phyloP scores from a whole-genome alignment of 768 basidiomycete species.

The Leccinum olivaceopallidum region DNA sequence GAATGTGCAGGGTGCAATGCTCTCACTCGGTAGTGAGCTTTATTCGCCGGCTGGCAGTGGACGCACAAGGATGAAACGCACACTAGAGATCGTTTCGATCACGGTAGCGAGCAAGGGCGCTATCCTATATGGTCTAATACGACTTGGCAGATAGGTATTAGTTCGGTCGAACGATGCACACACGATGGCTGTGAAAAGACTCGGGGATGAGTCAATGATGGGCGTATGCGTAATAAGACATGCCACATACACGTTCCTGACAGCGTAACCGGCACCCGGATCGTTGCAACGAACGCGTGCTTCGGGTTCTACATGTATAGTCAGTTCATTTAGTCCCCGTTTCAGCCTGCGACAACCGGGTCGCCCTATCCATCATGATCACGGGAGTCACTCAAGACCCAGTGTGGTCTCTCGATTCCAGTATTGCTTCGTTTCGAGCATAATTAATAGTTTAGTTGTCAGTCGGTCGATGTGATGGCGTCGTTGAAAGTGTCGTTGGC shows the following conservation, averaged over 20 bases:
- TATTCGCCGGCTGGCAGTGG: background rate
- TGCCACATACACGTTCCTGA: slow-evolving; percentile 8
- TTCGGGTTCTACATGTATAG: slow-evolving; percentile 9
- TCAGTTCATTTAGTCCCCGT: slow-evolving; percentile 1
- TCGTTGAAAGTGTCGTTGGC: too few relatives aligned
- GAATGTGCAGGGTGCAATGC: background rate
- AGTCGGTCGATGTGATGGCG: background rate
- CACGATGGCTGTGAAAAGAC: background rate
- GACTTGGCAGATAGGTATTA: background rate
- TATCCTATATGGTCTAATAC: background rate
- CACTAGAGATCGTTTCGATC: background rate
- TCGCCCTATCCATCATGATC: too few relatives aligned
- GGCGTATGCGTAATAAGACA: slow-evolving; percentile 15
- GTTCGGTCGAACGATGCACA: slow-evolving; percentile 7
- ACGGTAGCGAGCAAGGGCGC: background rate
- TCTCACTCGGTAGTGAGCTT: background rate
- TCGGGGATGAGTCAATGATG: background rate
- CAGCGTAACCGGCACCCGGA: background rate
- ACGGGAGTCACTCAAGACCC: too few relatives aligned
- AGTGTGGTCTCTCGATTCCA: too few relatives aligned
- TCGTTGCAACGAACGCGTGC: slow-evolving; percentile 9
- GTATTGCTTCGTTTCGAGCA: background rate
- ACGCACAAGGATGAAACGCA: background rate
- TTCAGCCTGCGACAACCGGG: background rate
- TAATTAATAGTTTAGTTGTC: background rate